A percentile compares a stretch with the other conserved stretches of the same genome.
Evolutionary conservation across 225 moss, liverwort and hornwort genomes (phyloP).

Genomic region (Lunularia cruciata): DNA sequence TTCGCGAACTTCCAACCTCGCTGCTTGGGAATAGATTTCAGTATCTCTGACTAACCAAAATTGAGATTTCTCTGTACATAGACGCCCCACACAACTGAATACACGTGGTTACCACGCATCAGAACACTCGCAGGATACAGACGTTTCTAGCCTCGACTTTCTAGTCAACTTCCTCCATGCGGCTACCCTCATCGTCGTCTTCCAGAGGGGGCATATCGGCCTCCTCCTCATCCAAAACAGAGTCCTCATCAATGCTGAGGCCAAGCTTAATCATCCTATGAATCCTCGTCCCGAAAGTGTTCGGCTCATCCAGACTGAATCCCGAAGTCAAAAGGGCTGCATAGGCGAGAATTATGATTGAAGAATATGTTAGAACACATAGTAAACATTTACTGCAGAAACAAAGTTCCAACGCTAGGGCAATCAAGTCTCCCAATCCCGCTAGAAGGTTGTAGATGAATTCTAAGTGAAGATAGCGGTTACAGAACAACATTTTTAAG

Average conservation of each 20-base stretch:
- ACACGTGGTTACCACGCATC: too few species aligned
- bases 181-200: conserved; percentile 53
- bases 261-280: conserved; percentile 53
- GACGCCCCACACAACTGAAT: too few species aligned
- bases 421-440: not conserved
- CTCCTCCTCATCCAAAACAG: conserved; percentile 38
- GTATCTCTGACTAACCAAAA: too few species aligned
- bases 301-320: conserved; percentile 50
- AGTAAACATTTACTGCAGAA: too few species aligned
- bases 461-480: not conserved
- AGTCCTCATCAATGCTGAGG: conserved; percentile 48
- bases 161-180: conserved; percentile 55
- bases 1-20: too few species aligned
- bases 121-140: too few species aligned
- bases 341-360: not conserved
- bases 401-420: not conserved
- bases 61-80: too few species aligned
- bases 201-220: conserved; percentile 50
- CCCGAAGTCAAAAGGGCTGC: conserved; percentile 54
- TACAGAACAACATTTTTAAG: too few species aligned
- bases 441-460: not conserved
- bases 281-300: conserved; percentile 44
- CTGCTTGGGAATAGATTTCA: too few species aligned
- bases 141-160: too few species aligned
- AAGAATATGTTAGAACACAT: not conserved